A percentile compares a stretch with the other conserved stretches of the same genome.
Conservation (phyloP, 768 basidiomycete genomes). For the Leccinellum albellum region DNA sequence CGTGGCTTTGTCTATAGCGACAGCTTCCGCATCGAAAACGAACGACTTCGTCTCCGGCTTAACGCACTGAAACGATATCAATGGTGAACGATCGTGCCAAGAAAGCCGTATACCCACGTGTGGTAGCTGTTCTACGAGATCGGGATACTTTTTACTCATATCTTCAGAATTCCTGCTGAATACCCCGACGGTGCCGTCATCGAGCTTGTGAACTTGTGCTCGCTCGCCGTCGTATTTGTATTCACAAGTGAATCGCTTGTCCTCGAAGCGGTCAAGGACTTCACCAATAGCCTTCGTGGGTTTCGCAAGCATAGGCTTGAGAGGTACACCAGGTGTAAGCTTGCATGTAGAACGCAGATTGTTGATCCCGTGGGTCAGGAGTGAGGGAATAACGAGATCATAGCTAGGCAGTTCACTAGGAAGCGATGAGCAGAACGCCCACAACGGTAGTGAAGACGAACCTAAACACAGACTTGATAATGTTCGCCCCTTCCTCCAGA, state of each 20-base stretch:
- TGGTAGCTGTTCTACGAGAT: conserved; percentile 92
- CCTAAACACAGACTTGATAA: conserved; percentile 93
- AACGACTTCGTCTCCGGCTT: conserved; percentile 82
- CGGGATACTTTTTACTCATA: conserved; percentile 99
- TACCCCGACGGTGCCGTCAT: conserved; percentile 80
- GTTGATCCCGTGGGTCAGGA: conserved; percentile 74
- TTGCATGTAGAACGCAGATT: conserved; percentile 73
- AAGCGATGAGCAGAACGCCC: conserved; percentile 2
- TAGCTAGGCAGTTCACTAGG: conserved; percentile 88
- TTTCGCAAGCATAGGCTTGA: conserved; percentile 99
- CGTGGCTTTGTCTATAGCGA: conserved; percentile 85
- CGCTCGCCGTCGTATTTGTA: conserved; percentile 99
- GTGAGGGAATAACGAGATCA: conserved; percentile 86
- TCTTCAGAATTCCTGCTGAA: conserved; percentile 98
- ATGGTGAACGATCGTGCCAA: neutral
- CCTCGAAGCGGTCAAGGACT: conserved; percentile 94
- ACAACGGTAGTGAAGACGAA: conserved; percentile 28
- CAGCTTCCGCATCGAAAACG: conserved; percentile 94
- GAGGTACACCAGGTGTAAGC: conserved; percentile 90
- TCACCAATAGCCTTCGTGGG: conserved; percentile 98
- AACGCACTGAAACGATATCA: conserved; percentile 59
- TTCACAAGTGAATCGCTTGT: conserved; percentile 94
- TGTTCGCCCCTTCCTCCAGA: conserved; percentile 72
- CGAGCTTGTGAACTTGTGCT: conserved; percentile 87
- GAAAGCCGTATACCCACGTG: conserved; percentile 44